Evolutionary conservation across 2,329 filamentous ascomycete genomes (phyloP), one percentile per base, ranked within the genome.

Genomic region (Parafenestella ontariensis): DNA sequence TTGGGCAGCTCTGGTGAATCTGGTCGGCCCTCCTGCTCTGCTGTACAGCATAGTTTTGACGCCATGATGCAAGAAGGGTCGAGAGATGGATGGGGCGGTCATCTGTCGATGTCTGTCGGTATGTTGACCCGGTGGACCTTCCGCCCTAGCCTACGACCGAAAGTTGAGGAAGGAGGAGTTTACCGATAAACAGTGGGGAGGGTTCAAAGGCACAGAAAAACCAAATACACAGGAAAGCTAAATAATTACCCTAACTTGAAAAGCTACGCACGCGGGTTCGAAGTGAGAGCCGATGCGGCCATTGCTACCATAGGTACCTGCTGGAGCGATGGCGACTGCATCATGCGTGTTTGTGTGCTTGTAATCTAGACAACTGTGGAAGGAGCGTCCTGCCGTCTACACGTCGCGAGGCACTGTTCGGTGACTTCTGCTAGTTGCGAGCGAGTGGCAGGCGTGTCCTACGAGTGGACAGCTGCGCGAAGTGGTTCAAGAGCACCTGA

Each of bases 1-100:
- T 74, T 74, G 39, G 72, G 73, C 29, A 75, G 65, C 46, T 66
- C 66, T 42, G 73, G 73, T 13, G 71, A 72, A 47, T 58, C 59
- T 20, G 66, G 44, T 11, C 68, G 53, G 18, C 52, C 57, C 17
- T 68, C 65, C 36, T 76, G 63, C 49, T 71, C 71, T 10, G 64
- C 57, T 5, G 64, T 71, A 52, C 73, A 76, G 52, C 73, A 75
- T 15, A 74, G 57, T 44, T 65, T 72, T 29, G 70, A 64, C 5
- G 71, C 66, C 72, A 74, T 74, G 33, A 15, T 56, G 24, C 36
- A 13, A 18, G n/a, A 49, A 26, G 23, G 23, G 31, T 45, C 18
- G 23, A 31, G 24, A 36, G 17, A 18, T n/a, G 39, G 9, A 34
- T 18, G 52, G 48, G 23, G 3, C 33, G 31, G 17, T 13, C 2